These are phyloP conservation scores for Candida odintsovae DNA, from an alignment of 805 yeast species.

Conservation along the genomic window DNA sequence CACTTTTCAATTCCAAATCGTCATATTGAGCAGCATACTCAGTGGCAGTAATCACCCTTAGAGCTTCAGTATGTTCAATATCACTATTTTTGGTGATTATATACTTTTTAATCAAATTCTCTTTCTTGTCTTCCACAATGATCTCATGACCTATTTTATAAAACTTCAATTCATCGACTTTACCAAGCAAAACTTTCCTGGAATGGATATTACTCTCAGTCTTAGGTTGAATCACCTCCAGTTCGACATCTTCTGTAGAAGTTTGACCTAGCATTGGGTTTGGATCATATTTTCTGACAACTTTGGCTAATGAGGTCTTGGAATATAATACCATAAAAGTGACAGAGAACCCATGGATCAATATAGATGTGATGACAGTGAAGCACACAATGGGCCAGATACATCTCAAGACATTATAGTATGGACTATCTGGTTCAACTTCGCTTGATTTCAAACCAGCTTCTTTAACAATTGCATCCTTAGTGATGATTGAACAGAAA, in stretches of 20 bases:
- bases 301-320: neutral
- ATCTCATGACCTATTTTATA: constrained; percentile 12
- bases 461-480: constrained; percentile 40
- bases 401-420: constrained; percentile 52
- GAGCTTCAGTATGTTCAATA: neutral
- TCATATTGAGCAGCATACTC: neutral
- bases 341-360: constrained; percentile 87
- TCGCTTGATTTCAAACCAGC: constrained; percentile 49
- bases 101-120: constrained; percentile 10
- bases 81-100: neutral
- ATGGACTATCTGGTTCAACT: constrained; percentile 41
- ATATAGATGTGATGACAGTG: constrained; percentile 70
- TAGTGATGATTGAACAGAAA: constrained; percentile 73
- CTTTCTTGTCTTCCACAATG: constrained; percentile 10
- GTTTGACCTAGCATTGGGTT: neutral
- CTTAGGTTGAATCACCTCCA: neutral
- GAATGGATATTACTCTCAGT: neutral
- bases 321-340: constrained; percentile 38
- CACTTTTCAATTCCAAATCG: neutral
- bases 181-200: constrained; percentile 3
- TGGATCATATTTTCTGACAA: neutral
- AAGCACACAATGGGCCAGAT: constrained; percentile 84
- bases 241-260: neutral
- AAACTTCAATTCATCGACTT: constrained; percentile 10
- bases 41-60: neutral